Evolutionary conservation across 2,329 filamentous ascomycete genomes (phyloP).

Genomic region (Aureobasidium sp.): DNA sequence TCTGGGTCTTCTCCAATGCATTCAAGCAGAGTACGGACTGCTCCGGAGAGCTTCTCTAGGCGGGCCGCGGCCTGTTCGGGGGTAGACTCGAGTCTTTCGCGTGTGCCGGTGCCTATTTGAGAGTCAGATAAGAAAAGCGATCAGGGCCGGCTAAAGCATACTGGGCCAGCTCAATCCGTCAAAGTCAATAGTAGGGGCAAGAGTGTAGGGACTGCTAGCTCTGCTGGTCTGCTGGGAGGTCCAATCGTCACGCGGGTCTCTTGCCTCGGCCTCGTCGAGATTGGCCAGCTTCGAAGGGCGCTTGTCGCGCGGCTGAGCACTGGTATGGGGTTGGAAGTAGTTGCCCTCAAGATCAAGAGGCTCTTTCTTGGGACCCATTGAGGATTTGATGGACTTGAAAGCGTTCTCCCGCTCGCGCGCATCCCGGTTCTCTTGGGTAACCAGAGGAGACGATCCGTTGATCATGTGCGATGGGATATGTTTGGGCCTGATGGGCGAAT

Average conservation of each 20-base stretch:
- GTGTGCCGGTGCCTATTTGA: conserved; percentile 51
- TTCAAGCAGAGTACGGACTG: conserved; percentile 55
- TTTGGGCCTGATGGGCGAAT: conserved; percentile 31
- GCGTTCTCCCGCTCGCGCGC: conserved; percentile 47
- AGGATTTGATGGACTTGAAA: conserved; percentile 50
- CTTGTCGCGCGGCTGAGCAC: conserved; percentile 8
- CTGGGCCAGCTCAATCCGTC: conserved; percentile 50
- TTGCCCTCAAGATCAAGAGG: conserved; percentile 34
- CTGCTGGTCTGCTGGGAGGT: conserved; percentile 45
- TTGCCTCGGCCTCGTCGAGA: conserved; percentile 41
- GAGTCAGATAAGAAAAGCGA: conserved; percentile 3
- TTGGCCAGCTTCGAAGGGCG: conserved; percentile 16
- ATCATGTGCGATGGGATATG: conserved; percentile 47
- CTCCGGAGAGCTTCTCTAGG: conserved; percentile 52
- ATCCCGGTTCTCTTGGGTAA: conserved; percentile 38
- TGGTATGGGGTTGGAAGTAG: conserved; percentile 7
- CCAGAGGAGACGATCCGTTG: conserved; percentile 46
- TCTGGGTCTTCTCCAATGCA: conserved; percentile 59
- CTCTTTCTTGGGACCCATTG: conserved; percentile 41
- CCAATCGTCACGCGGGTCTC: conserved; percentile 46
- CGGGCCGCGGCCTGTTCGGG: conserved; percentile 50
- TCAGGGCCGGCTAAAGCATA: conserved; percentile 19
- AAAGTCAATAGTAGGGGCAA: conserved; percentile 45
- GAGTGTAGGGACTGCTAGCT: conserved; percentile 39
- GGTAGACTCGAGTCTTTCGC: conserved; percentile 50